These are phyloP conservation scores for Teratosphaeriaceae sp. DNA, from an alignment of 2,329 filamentous ascomycete genomes.

Conservation along the genomic window DNA sequence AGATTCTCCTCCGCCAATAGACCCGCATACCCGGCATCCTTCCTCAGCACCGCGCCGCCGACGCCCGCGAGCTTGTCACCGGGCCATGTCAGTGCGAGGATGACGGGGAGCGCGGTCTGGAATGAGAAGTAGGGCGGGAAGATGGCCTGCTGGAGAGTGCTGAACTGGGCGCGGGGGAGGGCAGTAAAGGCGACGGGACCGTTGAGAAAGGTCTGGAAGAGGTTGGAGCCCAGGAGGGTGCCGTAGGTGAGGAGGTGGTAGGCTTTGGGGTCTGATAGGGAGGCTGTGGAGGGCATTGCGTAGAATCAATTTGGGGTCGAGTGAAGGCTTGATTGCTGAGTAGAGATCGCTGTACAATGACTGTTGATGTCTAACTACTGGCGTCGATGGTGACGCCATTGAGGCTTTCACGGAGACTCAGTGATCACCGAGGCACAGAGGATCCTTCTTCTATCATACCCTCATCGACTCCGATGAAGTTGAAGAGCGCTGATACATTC, in stretches of 20 bases:
- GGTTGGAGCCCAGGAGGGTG: slow-evolving; percentile 74
- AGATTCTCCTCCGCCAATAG: slow-evolving; percentile 55
- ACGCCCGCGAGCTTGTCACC: slow-evolving; percentile 38
- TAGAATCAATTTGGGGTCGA: too few relatives aligned
- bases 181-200: slow-evolving; percentile 70
- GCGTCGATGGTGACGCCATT: too few relatives aligned
- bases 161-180: slow-evolving; percentile 74
- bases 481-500: too few relatives aligned
- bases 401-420: too few relatives aligned
- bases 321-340: too few relatives aligned
- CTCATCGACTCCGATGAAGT: too few relatives aligned
- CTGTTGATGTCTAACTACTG: too few relatives aligned
- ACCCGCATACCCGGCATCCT: slow-evolving; percentile 23
- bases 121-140: slow-evolving; percentile 88
- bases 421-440: too few relatives aligned
- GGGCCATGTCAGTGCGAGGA: slow-evolving; percentile 75
- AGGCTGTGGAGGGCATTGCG: slow-evolving; percentile 39
- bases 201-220: slow-evolving; percentile 78
- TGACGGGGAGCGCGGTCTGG: slow-evolving; percentile 66
- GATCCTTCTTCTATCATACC: too few relatives aligned
- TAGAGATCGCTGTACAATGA: too few relatives aligned
- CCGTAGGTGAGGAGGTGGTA: slow-evolving; percentile 73
- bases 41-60: slow-evolving; percentile 16
- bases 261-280: slow-evolving; percentile 57
- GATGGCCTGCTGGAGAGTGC: slow-evolving; percentile 67